Evolutionary conservation across 2,329 filamentous ascomycete species (phyloP), one percentile per base, ranked within the genome.

Genomic region (Aureobasidium zeae): DNA sequence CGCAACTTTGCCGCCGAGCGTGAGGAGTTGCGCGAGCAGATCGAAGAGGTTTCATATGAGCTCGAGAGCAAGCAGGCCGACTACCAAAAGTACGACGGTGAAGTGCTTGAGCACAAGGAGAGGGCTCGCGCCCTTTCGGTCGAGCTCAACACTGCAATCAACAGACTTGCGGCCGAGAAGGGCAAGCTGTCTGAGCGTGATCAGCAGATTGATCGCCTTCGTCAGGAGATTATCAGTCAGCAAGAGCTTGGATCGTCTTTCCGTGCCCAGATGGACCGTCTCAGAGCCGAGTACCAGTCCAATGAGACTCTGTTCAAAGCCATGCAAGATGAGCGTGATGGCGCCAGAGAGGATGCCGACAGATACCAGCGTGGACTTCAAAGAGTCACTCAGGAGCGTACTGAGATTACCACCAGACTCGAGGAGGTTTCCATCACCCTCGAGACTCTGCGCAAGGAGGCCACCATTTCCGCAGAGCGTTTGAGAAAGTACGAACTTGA

Each of bases 141-240:
- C 8, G 56, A 58, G 42, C 53, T 59, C 13, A 50, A 52, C 3
- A 45, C 53, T 42, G 49, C 52, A 19, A 46, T 55, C 32, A 49
- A 49, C 30, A 52, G 45, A 34, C 45, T 55, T 19, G 32, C 48
- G 12, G 49, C 52, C 12, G 51, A 56, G 26, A 57, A 55, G 49
- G 53, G 52, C 43, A 54, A 50, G 28, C 45, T 58, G 11, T 33
- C 47, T 11, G 55, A 58, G 17, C 55, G 55, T 33, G 56, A 59
- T n/a, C 39, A 49, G 22, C 52, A 57, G 33, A 48, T 58, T 20
- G 53, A 58, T 16, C 49, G 50, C 15, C 44, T 48, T 15, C 50
- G 53, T 34, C 47, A 47, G 22, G 57, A 59, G 39, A 44, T 55
- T n/a, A 45, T 46, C 15, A 48, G 52, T 4, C 36, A 55, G 30